Evolutionary conservation across 306 rosid genomes (phyloP).

Genomic region (Cyamopsis tetragonoloba): DNA sequence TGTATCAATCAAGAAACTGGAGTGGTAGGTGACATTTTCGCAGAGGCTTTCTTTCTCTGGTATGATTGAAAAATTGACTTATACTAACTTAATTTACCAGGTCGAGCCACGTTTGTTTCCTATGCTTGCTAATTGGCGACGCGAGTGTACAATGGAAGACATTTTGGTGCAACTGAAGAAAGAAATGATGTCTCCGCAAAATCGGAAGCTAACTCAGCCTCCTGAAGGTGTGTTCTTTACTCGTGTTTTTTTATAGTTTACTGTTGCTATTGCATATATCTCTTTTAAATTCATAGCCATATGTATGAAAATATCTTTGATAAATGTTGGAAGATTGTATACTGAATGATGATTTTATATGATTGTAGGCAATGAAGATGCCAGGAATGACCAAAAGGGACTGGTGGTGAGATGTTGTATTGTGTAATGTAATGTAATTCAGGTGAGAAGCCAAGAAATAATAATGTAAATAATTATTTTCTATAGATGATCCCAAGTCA

Average conservation of each 20-base stretch:
- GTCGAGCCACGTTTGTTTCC: slow-evolving; percentile 93
- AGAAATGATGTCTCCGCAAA: slow-evolving; percentile 93
- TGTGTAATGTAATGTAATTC: slow-evolving; percentile 46
- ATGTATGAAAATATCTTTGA: too few relatives aligned
- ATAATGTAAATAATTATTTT: slow-evolving; percentile 29
- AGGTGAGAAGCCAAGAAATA: slow-evolving; percentile 17
- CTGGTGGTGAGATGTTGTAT: slow-evolving; percentile 59
- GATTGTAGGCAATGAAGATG: slow-evolving; percentile 59
- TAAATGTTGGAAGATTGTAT: not conserved
- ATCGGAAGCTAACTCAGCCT: slow-evolving; percentile 89
- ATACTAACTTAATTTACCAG: slow-evolving; percentile 41
- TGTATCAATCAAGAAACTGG: slow-evolving; percentile 87
- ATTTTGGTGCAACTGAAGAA: slow-evolving; percentile 85
- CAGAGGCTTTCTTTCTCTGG: not conserved
- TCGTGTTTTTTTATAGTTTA: not conserved
- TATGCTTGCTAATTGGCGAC: slow-evolving; percentile 93
- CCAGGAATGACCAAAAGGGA: slow-evolving; percentile 60
- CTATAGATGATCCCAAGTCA: slow-evolving; percentile 14
- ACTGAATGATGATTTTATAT: not conserved
- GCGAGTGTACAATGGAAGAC: slow-evolving; percentile 91
- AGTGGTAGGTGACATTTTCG: slow-evolving; percentile 52
- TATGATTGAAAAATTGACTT: slow-evolving; percentile 36
- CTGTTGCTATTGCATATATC: too few relatives aligned
- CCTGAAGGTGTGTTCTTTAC: slow-evolving; percentile 77
- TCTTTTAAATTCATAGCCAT: too few relatives aligned